Percentiles rank a stretch among this genome's conserved stretches.
phyloP scores from a whole-genome alignment of 1,139 yeast genomes.

The Saccharomyces hybrid region DNA sequence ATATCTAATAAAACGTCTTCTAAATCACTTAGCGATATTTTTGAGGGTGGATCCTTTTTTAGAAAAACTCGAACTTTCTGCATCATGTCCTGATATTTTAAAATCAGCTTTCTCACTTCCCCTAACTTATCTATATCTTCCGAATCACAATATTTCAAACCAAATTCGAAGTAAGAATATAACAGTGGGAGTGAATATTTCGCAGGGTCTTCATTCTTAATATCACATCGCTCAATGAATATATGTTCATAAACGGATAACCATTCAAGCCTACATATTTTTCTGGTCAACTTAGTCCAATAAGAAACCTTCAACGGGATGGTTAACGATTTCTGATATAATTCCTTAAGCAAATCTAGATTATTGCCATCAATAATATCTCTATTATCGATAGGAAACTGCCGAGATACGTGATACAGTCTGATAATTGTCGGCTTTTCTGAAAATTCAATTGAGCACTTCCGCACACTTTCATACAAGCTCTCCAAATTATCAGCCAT shows the following conservation, averaged over 20 bases:
- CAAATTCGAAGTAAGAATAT: slow-evolving; percentile 14
- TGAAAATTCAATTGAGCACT: slow-evolving; percentile 13
- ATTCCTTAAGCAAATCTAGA: slow-evolving; percentile 5
- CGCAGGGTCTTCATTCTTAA: slow-evolving; percentile 36
- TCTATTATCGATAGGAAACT: not conserved
- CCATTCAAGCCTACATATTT: slow-evolving; percentile 17
- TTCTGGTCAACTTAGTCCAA: slow-evolving; percentile 5
- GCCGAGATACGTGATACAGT: not conserved
- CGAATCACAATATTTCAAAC: slow-evolving; percentile 13
- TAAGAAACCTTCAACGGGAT: slow-evolving; percentile 7
- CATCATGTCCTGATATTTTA: slow-evolving; percentile 14
- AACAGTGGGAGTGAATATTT: slow-evolving; percentile 33
- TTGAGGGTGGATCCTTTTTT: slow-evolving; percentile 24
- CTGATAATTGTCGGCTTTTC: slow-evolving; percentile 6
- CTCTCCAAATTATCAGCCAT: slow-evolving; percentile 5
- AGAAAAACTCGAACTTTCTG: slow-evolving; percentile 19
- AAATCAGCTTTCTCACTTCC: slow-evolving; percentile 11
- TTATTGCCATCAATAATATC: slow-evolving; percentile 1
- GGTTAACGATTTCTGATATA: slow-evolving; percentile 8
- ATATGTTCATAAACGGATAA: slow-evolving; percentile 12
- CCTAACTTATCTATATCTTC: slow-evolving; percentile 12
- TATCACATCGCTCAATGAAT: slow-evolving; percentile 5
- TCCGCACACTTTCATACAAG: not conserved
- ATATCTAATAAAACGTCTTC: slow-evolving; percentile 13
- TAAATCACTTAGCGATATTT: slow-evolving; percentile 18